Conservation (phyloP, 169 alveolate species). For the Babesia bovis region DNA sequence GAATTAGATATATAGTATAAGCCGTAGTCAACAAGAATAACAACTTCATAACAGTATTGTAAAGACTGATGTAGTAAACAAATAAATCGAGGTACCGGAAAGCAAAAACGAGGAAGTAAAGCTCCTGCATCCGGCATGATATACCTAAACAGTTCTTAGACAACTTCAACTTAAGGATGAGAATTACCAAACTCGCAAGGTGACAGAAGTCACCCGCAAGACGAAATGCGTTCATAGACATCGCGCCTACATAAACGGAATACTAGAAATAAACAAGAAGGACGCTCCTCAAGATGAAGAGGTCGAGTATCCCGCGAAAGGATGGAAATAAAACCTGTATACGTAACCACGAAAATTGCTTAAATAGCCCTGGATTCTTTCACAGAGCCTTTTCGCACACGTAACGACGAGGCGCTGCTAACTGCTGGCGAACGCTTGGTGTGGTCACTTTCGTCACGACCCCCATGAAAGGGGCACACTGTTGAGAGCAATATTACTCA, state of each 20-base stretch:
- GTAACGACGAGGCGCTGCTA: neutral
- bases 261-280: too few relatives aligned
- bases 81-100: slow-evolving; percentile 87
- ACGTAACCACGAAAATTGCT: too few relatives aligned
- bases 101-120: slow-evolving; percentile 90
- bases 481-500: too few relatives aligned
- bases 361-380: neutral
- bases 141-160: slow-evolving; percentile 93
- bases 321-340: neutral
- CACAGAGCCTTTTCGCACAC: slow-evolving; percentile 14
- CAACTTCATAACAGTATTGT: slow-evolving; percentile 92
- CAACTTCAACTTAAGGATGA: slow-evolving; percentile 86
- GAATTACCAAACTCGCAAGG: slow-evolving; percentile 87
- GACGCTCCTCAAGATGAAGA: neutral
- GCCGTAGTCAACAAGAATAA: slow-evolving; percentile 86
- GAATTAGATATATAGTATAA: slow-evolving; percentile 83
- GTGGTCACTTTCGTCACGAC: neutral
- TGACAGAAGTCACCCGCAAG: slow-evolving; percentile 93
- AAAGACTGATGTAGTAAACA: slow-evolving; percentile 85
- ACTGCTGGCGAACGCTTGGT: neutral
- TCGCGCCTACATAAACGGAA: neutral
- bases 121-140: slow-evolving; percentile 94
- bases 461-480: slow-evolving; percentile 19
- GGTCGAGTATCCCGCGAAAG: neutral
- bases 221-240: slow-evolving; percentile 90